A percentile compares a stretch with the other conserved stretches of the same genome.
Conservation (phyloP, 768 basidiomycete genomes). For the Tricholomella constricta region DNA sequence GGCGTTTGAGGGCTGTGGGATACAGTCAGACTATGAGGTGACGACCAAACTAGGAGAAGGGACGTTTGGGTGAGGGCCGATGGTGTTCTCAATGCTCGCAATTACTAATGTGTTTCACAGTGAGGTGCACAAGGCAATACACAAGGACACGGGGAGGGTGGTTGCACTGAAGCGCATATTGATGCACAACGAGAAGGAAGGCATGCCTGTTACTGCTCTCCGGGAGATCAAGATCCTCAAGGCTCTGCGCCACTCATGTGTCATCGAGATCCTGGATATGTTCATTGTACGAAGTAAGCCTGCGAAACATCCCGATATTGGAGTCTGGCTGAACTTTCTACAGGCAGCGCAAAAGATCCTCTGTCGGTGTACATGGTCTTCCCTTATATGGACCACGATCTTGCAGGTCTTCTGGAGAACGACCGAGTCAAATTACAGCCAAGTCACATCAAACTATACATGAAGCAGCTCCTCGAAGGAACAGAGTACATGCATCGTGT, state of each 20-base stretch:
- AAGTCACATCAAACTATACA: conserved; percentile 92
- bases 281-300: conserved; percentile 78
- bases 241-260: conserved; percentile 79
- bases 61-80: conserved; percentile 84
- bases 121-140: conserved; percentile 89
- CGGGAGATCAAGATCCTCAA: conserved; percentile 98
- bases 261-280: conserved; percentile 91
- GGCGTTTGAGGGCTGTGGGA: conserved; percentile 68
- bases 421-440: conserved; percentile 80
- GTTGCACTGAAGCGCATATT: conserved; percentile 95
- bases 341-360: conserved; percentile 69
- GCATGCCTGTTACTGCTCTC: conserved; percentile 94
- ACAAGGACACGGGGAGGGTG: conserved; percentile 53
- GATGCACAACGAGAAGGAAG: conserved; percentile 96
- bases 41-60: conserved; percentile 94
- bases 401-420: conserved; percentile 93
- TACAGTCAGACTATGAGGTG: conserved; percentile 74
- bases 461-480: conserved; percentile 95
- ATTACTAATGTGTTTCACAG: conserved; percentile 38
- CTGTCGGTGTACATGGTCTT: conserved; percentile 98
- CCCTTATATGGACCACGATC: conserved; percentile 99
- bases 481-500: conserved; percentile 96
- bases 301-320: background rate
- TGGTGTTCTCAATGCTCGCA: conserved; percentile 9
- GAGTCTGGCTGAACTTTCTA: background rate